Percentiles rank a stretch among this genome's conserved stretches.
Conservation (phyloP, 768 basidiomycete species). For the Tulasnella sp. region DNA sequence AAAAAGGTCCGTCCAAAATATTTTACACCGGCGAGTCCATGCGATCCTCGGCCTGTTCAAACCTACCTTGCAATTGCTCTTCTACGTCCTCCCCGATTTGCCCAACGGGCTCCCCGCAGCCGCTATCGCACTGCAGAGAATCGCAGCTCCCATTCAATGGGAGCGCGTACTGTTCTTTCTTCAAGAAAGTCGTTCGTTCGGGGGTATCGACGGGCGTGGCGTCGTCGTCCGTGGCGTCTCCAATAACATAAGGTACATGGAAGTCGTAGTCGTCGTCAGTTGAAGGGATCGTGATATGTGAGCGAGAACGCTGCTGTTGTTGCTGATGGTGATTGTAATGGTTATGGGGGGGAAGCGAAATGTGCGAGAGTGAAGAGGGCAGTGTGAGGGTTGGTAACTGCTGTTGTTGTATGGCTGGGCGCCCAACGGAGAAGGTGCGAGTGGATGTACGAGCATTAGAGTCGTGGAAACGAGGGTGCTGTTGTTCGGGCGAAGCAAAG, state of each 20-base stretch:
- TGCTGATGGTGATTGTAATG: background rate
- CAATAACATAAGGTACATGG: background rate
- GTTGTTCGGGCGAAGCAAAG: background rate
- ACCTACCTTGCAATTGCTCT: background rate
- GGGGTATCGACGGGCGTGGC: background rate
- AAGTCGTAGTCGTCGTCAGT: background rate
- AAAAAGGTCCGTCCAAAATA: background rate
- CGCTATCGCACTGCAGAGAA: background rate
- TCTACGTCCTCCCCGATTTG: background rate
- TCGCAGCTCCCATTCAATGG: conserved; percentile 1
- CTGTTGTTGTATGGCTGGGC: background rate
- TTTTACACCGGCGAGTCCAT: background rate
- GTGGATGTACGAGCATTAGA: background rate
- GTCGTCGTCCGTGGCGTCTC: background rate
- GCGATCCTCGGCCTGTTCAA: background rate
- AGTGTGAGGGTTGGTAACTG: background rate
- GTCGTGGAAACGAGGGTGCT: background rate
- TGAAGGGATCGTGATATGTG: background rate
- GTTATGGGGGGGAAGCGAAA: background rate
- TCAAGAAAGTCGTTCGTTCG: background rate
- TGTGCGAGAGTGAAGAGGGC: background rate
- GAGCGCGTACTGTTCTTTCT: background rate
- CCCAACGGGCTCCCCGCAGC: background rate
- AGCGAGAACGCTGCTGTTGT: background rate
- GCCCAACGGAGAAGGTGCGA: background rate